phyloP scores from a whole-genome alignment of 73 alveolate species.

The Urostyla sp. region DNA sequence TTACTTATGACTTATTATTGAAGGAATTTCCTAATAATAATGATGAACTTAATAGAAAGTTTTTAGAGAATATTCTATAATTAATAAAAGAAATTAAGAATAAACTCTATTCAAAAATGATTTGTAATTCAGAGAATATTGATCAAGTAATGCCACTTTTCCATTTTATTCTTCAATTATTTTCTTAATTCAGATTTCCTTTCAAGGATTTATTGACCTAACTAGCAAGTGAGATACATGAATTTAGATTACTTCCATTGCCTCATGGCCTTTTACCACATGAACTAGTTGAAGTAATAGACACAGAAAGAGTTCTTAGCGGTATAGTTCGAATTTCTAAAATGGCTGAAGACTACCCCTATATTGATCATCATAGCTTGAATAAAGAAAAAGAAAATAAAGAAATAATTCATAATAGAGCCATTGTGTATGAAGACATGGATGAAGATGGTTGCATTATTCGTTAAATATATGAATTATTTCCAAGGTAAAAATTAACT shows the following conservation, averaged over 20 bases:
- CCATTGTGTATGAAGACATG: conserved; percentile 30
- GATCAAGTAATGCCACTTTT: conserved; percentile 41
- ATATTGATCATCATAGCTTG: conserved; percentile 59
- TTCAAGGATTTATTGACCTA: conserved; percentile 7
- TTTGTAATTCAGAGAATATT: neutral
- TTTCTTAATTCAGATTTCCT: conserved; percentile 5
- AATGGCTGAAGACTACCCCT: conserved; percentile 69
- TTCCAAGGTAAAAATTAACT: conserved; percentile 19
- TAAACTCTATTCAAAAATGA: conserved; percentile 9
- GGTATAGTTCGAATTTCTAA: conserved; percentile 38
- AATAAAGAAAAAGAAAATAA: conserved; percentile 53
- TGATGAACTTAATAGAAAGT: conserved; percentile 20
- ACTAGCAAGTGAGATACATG: conserved; percentile 59
- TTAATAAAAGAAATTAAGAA: conserved; percentile 19
- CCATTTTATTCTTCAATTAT: conserved; percentile 18
- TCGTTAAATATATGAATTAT: neutral
- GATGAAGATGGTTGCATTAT: neutral
- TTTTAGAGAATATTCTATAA: conserved; percentile 16
- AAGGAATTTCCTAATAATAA: neutral
- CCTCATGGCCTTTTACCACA: conserved; percentile 77
- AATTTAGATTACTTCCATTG: conserved; percentile 64
- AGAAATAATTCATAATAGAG: conserved; percentile 40
- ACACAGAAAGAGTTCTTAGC: conserved; percentile 64
- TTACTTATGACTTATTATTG: neutral
- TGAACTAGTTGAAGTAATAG: conserved; percentile 60